phyloP scores from a whole-genome alignment of 345 rosid species.

The Trapa incisa region DNA sequence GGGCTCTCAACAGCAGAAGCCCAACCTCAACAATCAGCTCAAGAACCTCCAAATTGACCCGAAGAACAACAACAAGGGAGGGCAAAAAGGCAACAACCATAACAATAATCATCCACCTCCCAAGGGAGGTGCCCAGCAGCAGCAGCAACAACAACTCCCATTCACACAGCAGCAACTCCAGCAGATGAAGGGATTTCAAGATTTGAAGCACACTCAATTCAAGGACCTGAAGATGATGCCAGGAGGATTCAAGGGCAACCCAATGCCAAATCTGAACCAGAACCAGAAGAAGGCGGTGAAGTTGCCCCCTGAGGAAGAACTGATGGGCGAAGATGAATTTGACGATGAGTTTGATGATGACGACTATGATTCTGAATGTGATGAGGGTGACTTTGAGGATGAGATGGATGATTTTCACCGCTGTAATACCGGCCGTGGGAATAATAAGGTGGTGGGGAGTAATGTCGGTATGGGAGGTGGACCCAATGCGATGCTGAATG shows the following conservation, averaged over 20 bases:
- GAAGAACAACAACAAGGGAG: conserved; percentile 52
- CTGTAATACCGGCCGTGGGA: background rate
- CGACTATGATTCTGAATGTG: conserved; percentile 34
- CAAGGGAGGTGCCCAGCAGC: conserved; percentile 23
- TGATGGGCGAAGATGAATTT: conserved; percentile 31
- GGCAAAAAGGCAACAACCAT: conserved; percentile 1
- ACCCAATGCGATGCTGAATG: conserved; percentile 24
- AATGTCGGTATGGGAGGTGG: conserved; percentile 8
- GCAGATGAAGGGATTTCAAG: conserved; percentile 55
- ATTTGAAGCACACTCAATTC: conserved; percentile 41
- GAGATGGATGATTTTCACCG: conserved; percentile 27
- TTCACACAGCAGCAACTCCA: conserved; percentile 30
- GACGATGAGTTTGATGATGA: conserved; percentile 30
- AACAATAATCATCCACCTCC: conserved; percentile 18
- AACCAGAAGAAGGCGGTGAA: conserved; percentile 43
- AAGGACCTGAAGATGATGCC: conserved; percentile 35
- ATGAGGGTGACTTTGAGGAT: conserved; percentile 36
- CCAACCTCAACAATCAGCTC: conserved; percentile 39
- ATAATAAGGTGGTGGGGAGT: conserved; percentile 19
- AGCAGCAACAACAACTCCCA: conserved; percentile 28
- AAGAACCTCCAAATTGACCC: conserved; percentile 61
- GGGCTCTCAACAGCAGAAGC: conserved; percentile 37
- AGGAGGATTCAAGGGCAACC: conserved; percentile 14
- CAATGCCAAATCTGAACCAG: conserved; percentile 34
- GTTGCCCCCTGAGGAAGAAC: conserved; percentile 36